These are phyloP conservation scores for Benincasa hispida DNA, from an alignment of 306 rosid species.

Conservation along the genomic window DNA sequence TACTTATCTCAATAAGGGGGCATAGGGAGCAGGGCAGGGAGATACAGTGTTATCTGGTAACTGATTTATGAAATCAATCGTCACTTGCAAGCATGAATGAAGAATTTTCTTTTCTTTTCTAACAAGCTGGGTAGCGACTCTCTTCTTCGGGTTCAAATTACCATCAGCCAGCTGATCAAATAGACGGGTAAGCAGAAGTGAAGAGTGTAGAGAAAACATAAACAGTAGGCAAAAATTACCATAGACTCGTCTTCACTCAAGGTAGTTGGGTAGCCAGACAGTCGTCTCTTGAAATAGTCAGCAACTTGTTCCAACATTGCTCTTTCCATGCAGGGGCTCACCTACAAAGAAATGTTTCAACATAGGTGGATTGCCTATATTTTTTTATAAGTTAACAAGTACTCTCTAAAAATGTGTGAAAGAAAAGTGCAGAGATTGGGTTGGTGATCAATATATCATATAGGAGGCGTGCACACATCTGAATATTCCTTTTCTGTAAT, in stretches of 20 bases:
- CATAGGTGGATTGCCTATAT: background rate
- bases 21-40: constrained; percentile 85
- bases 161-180: constrained; percentile 48
- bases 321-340: constrained; percentile 89
- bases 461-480: background rate
- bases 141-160: constrained; percentile 65
- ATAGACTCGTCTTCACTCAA: constrained; percentile 71
- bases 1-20: constrained; percentile 63
- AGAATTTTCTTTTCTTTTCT: constrained; percentile 80
- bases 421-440: background rate
- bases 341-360: constrained; percentile 28
- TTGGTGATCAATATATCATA: background rate
- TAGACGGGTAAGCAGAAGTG: constrained; percentile 13
- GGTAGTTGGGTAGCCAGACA: constrained; percentile 80
- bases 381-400: background rate
- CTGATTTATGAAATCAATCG: constrained; percentile 43
- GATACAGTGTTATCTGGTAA: constrained; percentile 67
- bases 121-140: constrained; percentile 74
- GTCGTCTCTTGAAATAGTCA: constrained; percentile 61
- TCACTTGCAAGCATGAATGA: constrained; percentile 70
- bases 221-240: constrained; percentile 30
- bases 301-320: constrained; percentile 86
- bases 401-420: background rate
- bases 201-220: background rate
- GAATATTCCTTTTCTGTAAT: background rate